These are phyloP conservation scores for Rhizopus arrhizus DNA, from an alignment of 371 early-diverging fungal species.

Conservation along the genomic window DNA sequence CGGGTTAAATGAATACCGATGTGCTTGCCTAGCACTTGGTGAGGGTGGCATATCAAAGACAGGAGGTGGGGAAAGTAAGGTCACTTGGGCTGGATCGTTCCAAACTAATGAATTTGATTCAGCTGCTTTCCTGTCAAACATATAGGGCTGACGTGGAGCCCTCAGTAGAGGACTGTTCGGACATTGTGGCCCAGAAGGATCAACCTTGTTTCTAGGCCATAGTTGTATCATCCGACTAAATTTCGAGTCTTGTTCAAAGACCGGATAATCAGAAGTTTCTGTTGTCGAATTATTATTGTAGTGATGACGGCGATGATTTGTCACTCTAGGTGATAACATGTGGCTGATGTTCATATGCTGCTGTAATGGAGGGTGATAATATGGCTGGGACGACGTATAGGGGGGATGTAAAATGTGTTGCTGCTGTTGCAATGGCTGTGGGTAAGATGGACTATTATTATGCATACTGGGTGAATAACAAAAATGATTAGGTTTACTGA, in stretches of 20 bases:
- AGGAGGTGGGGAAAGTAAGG: not conserved
- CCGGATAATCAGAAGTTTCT: not conserved
- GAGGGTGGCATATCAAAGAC: not conserved
- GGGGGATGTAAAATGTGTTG: not conserved
- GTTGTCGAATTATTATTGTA: not conserved
- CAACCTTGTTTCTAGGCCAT: slow-evolving; percentile 24
- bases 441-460: slow-evolving; percentile 1
- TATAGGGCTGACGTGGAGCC: slow-evolving; percentile 2
- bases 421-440: not conserved
- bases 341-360: slow-evolving; percentile 34
- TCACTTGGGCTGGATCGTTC: slow-evolving; percentile 15
- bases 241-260: slow-evolving; percentile 19
- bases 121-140: slow-evolving; percentile 22
- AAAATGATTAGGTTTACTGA: slow-evolving; percentile 13
- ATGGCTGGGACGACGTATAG: slow-evolving; percentile 1
- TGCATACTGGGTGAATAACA: not conserved
- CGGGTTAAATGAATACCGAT: slow-evolving; percentile 5
- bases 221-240: slow-evolving; percentile 24
- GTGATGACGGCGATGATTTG: slow-evolving; percentile 3
- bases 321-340: slow-evolving; percentile 34
- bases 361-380: slow-evolving; percentile 6
- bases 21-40: not conserved
- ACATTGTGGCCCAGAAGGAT: not conserved
- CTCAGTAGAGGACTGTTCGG: not conserved
- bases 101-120: slow-evolving; percentile 34